phyloP scores from a whole-genome alignment of 1,139 yeast species.

The Protomyces pachydermus region DNA sequence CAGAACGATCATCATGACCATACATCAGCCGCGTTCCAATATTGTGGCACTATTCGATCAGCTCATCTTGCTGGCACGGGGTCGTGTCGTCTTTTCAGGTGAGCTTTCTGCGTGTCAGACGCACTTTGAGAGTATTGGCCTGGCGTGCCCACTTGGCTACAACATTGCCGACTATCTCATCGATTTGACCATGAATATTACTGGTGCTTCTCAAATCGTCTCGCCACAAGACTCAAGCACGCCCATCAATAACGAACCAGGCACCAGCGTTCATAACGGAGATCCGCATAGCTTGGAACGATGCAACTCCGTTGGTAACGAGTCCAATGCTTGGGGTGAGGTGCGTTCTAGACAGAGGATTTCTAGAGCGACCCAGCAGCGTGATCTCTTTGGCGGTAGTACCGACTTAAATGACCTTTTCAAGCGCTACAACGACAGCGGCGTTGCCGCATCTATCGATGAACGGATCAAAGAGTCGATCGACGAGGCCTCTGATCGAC shows the following conservation, averaged over 20 bases:
- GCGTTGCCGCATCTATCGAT: not conserved
- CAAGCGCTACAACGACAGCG: constrained; percentile 1
- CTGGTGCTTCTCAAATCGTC: constrained; percentile 1
- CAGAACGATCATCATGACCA: constrained; percentile 84
- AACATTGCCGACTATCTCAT: constrained; percentile 90
- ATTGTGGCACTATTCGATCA: constrained; percentile 87
- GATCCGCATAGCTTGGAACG: constrained; percentile 10
- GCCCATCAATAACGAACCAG: not conserved
- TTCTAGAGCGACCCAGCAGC: not conserved
- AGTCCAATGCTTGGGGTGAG: constrained; percentile 13
- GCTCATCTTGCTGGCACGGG: constrained; percentile 72
- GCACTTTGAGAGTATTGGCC: constrained; percentile 71
- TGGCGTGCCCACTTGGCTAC: constrained; percentile 78
- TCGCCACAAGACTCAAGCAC: not conserved
- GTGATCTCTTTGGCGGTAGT: not conserved
- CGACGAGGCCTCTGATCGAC: not conserved
- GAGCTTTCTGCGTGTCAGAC: constrained; percentile 49
- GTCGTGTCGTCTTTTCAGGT: constrained; percentile 83
- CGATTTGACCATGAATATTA: constrained; percentile 68
- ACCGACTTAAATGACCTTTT: not conserved
- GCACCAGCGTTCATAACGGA: not conserved
- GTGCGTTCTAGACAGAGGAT: not conserved
- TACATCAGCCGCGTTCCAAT: constrained; percentile 97
- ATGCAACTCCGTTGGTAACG: constrained; percentile 14
- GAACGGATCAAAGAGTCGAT: not conserved